Percentiles rank a stretch among this genome's conserved stretches.
Conservation (phyloP, 1,284 basidiomycete species). For the Anthracocystis panici-leucophaei region DNA sequence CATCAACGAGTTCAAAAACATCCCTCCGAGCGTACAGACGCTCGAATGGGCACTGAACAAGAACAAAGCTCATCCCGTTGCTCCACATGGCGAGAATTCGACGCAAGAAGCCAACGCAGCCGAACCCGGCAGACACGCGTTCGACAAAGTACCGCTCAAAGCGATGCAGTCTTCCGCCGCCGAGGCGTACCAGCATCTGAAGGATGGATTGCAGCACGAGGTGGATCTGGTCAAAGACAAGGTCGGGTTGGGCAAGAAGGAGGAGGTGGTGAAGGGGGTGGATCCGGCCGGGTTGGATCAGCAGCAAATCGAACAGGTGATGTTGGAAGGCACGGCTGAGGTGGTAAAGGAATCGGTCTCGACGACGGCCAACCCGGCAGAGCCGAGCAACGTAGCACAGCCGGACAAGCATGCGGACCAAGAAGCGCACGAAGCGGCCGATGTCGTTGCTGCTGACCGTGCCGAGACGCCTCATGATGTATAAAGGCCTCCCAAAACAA, state of each 20-base stretch:
- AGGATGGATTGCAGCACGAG: conserved; percentile 37
- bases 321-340: conserved; percentile 53
- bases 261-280: conserved; percentile 19
- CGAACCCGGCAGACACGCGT: conserved; percentile 50
- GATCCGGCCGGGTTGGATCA: conserved; percentile 56
- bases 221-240: conserved; percentile 33
- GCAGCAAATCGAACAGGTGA: conserved; percentile 55
- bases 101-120: conserved; percentile 21
- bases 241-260: conserved; percentile 21
- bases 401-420: conserved; percentile 44
- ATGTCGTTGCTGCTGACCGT: conserved; percentile 36
- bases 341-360: conserved; percentile 11
- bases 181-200: conserved; percentile 27
- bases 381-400: conserved; percentile 22
- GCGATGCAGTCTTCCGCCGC: conserved; percentile 37
- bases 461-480: conserved; percentile 11
- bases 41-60: conserved; percentile 27
- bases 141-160: conserved; percentile 37
- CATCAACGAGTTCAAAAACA: conserved; percentile 44
- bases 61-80: neutral
- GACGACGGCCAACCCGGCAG: neutral
- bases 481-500: neutral
- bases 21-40: conserved; percentile 48
- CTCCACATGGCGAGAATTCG: conserved; percentile 5
- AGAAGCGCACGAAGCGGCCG: conserved; percentile 47